Base-by-base conservation (phyloP, 352 stramenopile genomes). In the Phytophthora podocarpi region DNA sequence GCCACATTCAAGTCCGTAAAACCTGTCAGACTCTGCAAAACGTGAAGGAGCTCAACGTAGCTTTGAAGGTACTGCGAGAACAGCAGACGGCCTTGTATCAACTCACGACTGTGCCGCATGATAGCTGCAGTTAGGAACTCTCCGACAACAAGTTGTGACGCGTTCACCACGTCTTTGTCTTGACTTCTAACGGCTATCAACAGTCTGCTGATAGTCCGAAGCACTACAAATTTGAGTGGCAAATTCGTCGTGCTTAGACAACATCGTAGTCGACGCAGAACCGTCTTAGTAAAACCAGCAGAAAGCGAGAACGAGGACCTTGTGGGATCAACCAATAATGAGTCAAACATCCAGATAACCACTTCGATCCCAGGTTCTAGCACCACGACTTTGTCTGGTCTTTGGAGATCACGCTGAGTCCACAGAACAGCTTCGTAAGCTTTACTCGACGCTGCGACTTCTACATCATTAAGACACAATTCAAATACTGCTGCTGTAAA, bases 281-380 rank as follows among this genome's bases (percentile, higher is more conserved):
- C 6, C 18, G 40, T 39, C 45, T 37, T 45, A 37, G 15, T 13
- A 26, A 35, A 37, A 2, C 42, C 49, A 18, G n/a, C 2, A 26
- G 65, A 34, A 60, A 50, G 16, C 15, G 37, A 37, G 2, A 54
- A 30, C 8, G 12, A 36, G 3, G 31, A 37, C 5, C 16, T 41
- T 2, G 5, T 48, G 0, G 52, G 5, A 20, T 31, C n/a, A 12
- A 27, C 47, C 24, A 87, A 41, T 4, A 95, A 57, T 15, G 59
- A 34, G 18, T 93, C 78, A 13, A 91, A 30, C 11, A 93, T 43
- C 83, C 83, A 96, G 5, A 75, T 47, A 16, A 78, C 76, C 7
- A 95, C 56, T 59, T 97, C 88, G n/a, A 97, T 70, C 13, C 72
- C 82, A 12, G 90, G 84, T 13, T 94, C 83, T n/a, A 67, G 35